Percentiles rank a stretch among this genome's conserved stretches.
Conservation (phyloP, 352 stramenopile genomes). For the Globisporangium acanthophoron region DNA sequence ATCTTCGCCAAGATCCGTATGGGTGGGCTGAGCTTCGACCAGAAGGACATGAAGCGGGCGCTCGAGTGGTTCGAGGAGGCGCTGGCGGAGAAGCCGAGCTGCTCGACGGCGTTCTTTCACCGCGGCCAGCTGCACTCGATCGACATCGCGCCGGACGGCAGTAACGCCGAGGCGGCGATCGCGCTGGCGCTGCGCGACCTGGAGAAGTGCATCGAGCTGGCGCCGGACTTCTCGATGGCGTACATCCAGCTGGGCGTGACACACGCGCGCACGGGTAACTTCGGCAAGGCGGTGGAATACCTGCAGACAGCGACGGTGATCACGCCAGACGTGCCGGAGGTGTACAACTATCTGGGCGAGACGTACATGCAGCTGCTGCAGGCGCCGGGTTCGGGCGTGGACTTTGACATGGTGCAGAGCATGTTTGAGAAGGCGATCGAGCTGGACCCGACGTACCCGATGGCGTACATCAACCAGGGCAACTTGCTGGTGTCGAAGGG, state of each 20-base stretch:
- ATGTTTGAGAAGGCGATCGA: conserved; percentile 83
- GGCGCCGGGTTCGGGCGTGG: conserved; percentile 35
- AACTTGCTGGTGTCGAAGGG: conserved; percentile 77
- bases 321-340: conserved; percentile 69
- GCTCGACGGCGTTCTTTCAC: conserved; percentile 78
- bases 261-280: conserved; percentile 66
- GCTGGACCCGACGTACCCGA: conserved; percentile 75
- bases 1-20: conserved; percentile 82
- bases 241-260: conserved; percentile 82
- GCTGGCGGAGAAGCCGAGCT: conserved; percentile 53
- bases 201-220: conserved; percentile 61
- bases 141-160: conserved; percentile 49
- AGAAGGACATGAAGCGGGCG: conserved; percentile 70
- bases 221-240: conserved; percentile 74
- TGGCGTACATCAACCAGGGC: conserved; percentile 86
- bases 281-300: conserved; percentile 65
- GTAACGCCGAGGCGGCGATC: conserved; percentile 47
- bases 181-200: conserved; percentile 53
- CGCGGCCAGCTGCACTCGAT: conserved; percentile 79
- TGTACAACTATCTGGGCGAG: conserved; percentile 85
- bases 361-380: conserved; percentile 85
- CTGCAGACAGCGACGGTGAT: conserved; percentile 54
- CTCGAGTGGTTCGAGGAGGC: conserved; percentile 76
- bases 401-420: conserved; percentile 53
- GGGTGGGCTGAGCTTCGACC: conserved; percentile 76